These are phyloP conservation scores for Cyclotella sp. DNA, from an alignment of 108 stramenopile genomes.

Conservation along the genomic window DNA sequence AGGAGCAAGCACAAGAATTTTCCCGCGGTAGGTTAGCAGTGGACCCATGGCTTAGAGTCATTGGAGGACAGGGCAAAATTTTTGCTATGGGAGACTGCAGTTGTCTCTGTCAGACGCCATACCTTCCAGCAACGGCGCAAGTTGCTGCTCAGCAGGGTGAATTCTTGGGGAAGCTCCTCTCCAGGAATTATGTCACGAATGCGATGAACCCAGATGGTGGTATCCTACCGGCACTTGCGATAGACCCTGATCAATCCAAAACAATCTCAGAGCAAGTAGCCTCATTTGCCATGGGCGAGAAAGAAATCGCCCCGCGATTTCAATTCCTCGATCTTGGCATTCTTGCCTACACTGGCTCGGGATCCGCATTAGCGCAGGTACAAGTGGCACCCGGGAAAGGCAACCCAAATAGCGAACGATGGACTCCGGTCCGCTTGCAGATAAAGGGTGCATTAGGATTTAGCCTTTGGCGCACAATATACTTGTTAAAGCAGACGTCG, in stretches of 20 bases:
- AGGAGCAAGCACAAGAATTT: slow-evolving; percentile 58
- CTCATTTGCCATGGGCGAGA: slow-evolving; percentile 54
- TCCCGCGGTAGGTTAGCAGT: slow-evolving; percentile 89
- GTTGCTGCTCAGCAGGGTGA: slow-evolving; percentile 95
- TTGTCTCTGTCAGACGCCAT: slow-evolving; percentile 58
- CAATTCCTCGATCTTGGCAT: slow-evolving; percentile 96
- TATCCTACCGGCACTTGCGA: slow-evolving; percentile 58
- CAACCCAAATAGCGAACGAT: slow-evolving; percentile 33
- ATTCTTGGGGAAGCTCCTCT: slow-evolving; percentile 84
- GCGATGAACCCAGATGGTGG: slow-evolving; percentile 36
- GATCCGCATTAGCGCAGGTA: slow-evolving; percentile 83
- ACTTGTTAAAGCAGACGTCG: slow-evolving; percentile 91
- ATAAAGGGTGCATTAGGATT: slow-evolving; percentile 83
- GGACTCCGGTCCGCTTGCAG: slow-evolving; percentile 61
- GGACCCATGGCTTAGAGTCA: slow-evolving; percentile 92
- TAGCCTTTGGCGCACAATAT: slow-evolving; percentile 85
- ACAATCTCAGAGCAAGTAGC: slow-evolving; percentile 73
- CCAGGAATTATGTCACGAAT: slow-evolving; percentile 78
- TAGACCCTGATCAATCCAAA: slow-evolving; percentile 50
- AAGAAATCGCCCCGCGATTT: slow-evolving; percentile 87
- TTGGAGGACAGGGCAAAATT: slow-evolving; percentile 81
- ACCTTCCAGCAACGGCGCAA: slow-evolving; percentile 91
- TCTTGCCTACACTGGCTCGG: slow-evolving; percentile 92
- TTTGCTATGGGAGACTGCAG: slow-evolving; percentile 93
- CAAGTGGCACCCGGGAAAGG: slow-evolving; percentile 68